Conservation (phyloP, 257 asterid genomes). For the Osmanthus fragrans region DNA sequence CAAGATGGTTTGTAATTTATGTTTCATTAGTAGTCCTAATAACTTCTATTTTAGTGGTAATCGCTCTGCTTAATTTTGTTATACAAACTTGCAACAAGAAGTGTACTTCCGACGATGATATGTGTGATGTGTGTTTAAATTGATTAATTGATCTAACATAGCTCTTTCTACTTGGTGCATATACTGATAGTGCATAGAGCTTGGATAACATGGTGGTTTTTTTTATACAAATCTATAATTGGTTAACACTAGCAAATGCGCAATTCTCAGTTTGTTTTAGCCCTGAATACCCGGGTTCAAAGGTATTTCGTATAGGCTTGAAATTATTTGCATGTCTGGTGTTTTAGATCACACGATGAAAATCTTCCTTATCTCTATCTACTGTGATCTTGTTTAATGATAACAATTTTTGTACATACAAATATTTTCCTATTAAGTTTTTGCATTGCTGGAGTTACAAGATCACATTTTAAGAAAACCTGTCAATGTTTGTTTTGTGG, state of each 20-base stretch:
- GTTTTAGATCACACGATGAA: not conserved
- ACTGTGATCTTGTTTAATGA: not conserved
- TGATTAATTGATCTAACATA: not conserved
- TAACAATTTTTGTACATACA: not conserved
- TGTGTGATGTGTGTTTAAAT: not conserved
- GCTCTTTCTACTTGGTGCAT: not conserved
- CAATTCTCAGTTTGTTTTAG: not conserved
- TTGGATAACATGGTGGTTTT: not conserved
- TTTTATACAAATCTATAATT: not conserved
- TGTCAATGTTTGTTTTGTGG: not conserved
- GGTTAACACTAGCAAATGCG: not conserved
- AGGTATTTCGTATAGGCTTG: not conserved
- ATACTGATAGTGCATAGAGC: not conserved
- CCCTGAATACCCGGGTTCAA: not conserved
- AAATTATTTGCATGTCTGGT: not conserved
- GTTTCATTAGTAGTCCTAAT: not conserved
- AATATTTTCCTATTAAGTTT: not conserved
- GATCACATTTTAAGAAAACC: not conserved
- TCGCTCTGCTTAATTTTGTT: not conserved
- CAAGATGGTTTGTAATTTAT: slow-evolving; percentile 63
- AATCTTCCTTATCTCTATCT: not conserved
- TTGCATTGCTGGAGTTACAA: not conserved
- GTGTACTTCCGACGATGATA: not conserved
- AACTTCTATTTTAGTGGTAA: not conserved
- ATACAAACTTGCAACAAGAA: not conserved